A percentile compares a stretch with the other conserved stretches of the same genome.
Conservation (phyloP, 768 basidiomycete genomes). For the Panaeolus cyanescens region DNA sequence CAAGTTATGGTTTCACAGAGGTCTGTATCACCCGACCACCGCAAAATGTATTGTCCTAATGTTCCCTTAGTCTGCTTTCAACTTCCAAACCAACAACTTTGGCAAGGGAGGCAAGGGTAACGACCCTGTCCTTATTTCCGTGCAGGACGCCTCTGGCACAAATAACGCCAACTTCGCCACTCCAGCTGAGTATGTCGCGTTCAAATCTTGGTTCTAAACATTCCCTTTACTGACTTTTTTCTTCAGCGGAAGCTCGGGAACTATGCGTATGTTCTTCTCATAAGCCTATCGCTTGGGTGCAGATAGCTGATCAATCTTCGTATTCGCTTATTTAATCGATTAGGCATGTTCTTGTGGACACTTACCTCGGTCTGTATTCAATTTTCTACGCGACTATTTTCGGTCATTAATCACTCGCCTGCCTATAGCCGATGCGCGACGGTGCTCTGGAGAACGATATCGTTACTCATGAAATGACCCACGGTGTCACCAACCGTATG, state of each 20-base stretch:
- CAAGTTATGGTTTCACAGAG: constrained; percentile 55
- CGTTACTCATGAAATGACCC: constrained; percentile 53
- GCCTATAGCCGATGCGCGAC: constrained; percentile 52
- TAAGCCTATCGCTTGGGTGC: background rate
- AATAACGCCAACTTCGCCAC: constrained; percentile 45
- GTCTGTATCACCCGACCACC: background rate
- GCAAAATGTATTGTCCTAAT: background rate
- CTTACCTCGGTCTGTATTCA: constrained; percentile 16
- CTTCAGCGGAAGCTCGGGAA: constrained; percentile 1
- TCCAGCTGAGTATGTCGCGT: constrained; percentile 1
- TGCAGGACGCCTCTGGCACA: constrained; percentile 7
- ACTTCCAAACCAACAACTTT: constrained; percentile 61
- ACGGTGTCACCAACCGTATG: constrained; percentile 52
- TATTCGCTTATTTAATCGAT: constrained; percentile 30
- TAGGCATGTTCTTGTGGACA: constrained; percentile 9
- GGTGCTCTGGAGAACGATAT: constrained; percentile 68
- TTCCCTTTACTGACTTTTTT: constrained; percentile 29
- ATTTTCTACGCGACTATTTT: background rate
- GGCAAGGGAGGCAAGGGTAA: constrained; percentile 50
- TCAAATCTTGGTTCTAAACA: constrained; percentile 24
- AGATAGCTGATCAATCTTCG: background rate
- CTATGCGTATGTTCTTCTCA: background rate
- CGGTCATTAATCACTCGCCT: background rate
- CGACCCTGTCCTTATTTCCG: constrained; percentile 48
- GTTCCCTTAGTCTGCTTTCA: constrained; percentile 48